Evolutionary conservation across 345 rosid genomes (phyloP).

Genomic region (Eutrema heterophyllum): DNA sequence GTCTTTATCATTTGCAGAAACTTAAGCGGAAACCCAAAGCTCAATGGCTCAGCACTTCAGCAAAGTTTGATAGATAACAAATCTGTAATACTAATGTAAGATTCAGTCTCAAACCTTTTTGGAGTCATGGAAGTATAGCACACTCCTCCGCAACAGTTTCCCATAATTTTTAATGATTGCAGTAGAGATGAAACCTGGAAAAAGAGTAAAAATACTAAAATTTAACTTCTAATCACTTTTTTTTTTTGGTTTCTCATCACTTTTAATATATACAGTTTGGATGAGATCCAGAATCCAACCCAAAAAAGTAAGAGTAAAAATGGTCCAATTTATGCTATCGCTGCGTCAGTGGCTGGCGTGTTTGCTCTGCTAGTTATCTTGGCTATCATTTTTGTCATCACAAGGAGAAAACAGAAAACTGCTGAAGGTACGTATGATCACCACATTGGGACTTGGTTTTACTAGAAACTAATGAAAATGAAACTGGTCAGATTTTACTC

Average conservation of each 20-base stretch:
- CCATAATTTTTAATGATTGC: not conserved
- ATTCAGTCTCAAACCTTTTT: not conserved
- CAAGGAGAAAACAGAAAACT: not conserved
- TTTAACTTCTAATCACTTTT: no score
- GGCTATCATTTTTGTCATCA: not conserved
- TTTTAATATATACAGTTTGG: not conserved
- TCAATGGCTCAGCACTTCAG: conserved; percentile 1
- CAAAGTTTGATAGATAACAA: not conserved
- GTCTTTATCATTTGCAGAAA: conserved; percentile 15
- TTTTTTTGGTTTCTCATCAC: not conserved
- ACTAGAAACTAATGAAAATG: not conserved
- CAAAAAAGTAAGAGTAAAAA: not conserved
- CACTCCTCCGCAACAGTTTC: not conserved
- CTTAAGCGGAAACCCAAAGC: conserved; percentile 6
- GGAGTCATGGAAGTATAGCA: not conserved
- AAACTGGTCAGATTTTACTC: not conserved
- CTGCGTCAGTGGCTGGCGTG: conserved; percentile 1
- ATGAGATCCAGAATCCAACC: not conserved
- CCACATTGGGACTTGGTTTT: not conserved
- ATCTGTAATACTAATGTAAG: conserved; percentile 19
- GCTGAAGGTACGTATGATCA: conserved; percentile 1
- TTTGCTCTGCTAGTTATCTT: conserved; percentile 6
- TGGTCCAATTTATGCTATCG: not conserved
- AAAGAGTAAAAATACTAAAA: not conserved
- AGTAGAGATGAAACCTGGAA: not conserved